Evolutionary conservation across 768 basidiomycete genomes (phyloP), one percentile per base, ranked within the genome.

Genomic region (Lepiota brunneoincarnata): DNA sequence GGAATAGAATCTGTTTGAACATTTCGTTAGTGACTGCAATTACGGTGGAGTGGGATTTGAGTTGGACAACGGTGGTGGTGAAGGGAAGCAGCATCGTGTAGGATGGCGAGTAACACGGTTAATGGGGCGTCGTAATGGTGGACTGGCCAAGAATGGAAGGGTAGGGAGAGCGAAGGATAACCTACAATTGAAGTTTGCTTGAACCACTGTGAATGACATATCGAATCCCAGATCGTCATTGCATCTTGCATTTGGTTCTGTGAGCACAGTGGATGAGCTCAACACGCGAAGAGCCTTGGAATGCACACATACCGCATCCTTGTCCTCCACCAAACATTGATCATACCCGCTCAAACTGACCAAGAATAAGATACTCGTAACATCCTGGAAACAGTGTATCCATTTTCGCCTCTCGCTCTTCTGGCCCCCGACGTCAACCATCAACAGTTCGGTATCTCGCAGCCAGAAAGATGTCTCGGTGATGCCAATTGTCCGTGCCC

Each of bases 201-300:
- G 74, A 97, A 97, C 93, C 93, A 97, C 59, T 95, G 93, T 9
- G 93, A 95, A 68, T 97, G 93, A 72, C 93, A 95, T 79, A 98
- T 95, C 38, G 93, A 93, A 62, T 98, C 94, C 88, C 94, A 98
- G 46, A 98, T 92, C n/a, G 92, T 92, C 86, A 98, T 89, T 1
- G 94, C 92, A 59, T 98, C 94, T 75, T 95, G 91, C 93, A 98
- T 96, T 85, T 96, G 94, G 66, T 98, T 98, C 89, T 94, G 63
- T 6, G 31, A 31, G 26, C 0, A 23, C 14, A 31, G 35, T 10
- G 23, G 31, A 31, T 43, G 23, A 55, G 28, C 26, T 24, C 10
- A 9, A 24, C 18, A 10, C 20, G 36, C 17, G 15, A n/a, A 9
- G 18, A 23, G 46, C 45, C 43, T 11, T 21, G 23, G 18, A 45